These are phyloP conservation scores for Phytophthora sojae DNA, from an alignment of 352 stramenopile genomes.

Conservation along the genomic window DNA sequence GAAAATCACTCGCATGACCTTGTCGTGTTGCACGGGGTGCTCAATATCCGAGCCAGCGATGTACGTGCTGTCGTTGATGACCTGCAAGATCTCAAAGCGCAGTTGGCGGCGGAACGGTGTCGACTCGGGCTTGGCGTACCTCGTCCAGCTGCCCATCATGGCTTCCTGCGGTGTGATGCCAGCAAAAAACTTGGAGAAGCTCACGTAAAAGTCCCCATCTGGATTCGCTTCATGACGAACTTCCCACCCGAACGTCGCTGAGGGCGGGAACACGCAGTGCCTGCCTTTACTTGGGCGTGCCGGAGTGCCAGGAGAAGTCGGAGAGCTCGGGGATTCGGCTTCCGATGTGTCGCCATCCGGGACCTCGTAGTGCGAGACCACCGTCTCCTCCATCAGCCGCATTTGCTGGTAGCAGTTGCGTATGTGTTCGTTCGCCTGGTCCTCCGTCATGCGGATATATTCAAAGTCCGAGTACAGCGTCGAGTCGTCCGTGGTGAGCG, in stretches of 20 bases:
- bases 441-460: slow-evolving; percentile 62
- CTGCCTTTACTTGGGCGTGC: slow-evolving; percentile 12
- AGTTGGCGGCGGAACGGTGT: slow-evolving; percentile 45
- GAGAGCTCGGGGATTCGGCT: slow-evolving; percentile 21
- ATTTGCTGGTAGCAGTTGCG: slow-evolving; percentile 69
- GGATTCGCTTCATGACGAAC: slow-evolving; percentile 51
- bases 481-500: slow-evolving; percentile 37
- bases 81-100: slow-evolving; percentile 55
- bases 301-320: slow-evolving; percentile 9
- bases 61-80: slow-evolving; percentile 62
- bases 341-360: slow-evolving; percentile 34
- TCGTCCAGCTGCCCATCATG: slow-evolving; percentile 53
- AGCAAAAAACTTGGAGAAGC: slow-evolving; percentile 57
- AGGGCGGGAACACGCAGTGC: slow-evolving; percentile 46
- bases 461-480: slow-evolving; percentile 51
- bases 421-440: slow-evolving; percentile 60
- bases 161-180: slow-evolving; percentile 48
- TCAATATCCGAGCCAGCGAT: slow-evolving; percentile 54
- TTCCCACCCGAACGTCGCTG: slow-evolving; percentile 65
- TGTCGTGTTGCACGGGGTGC: slow-evolving; percentile 55
- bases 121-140: slow-evolving; percentile 33
- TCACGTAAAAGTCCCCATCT: slow-evolving; percentile 55
- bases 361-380: slow-evolving; percentile 38
- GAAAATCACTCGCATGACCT: slow-evolving; percentile 58
- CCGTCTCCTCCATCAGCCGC: slow-evolving; percentile 54